phyloP scores from a whole-genome alignment of 495 filamentous ascomycete genomes.

The Bacidia gigantensis region DNA sequence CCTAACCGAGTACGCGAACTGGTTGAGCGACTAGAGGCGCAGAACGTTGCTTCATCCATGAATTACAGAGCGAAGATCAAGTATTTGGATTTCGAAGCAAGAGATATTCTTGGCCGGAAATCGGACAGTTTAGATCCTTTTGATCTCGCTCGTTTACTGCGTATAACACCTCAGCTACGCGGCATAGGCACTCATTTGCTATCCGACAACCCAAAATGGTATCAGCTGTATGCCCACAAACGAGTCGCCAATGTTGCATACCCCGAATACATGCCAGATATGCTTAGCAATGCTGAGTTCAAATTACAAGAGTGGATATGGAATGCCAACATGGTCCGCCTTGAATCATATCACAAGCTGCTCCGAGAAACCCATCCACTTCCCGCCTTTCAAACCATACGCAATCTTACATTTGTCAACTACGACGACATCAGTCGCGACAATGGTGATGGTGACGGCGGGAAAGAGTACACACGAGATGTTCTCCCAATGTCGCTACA shows the following conservation, averaged over 20 bases:
- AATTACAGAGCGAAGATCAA: constrained; percentile 57
- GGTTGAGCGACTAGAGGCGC: constrained; percentile 32
- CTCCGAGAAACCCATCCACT: constrained; percentile 42
- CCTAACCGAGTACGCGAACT: constrained; percentile 36
- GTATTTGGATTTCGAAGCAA: constrained; percentile 53
- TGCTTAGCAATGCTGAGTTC: constrained; percentile 33
- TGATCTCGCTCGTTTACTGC: constrained; percentile 29
- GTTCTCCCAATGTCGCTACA: constrained; percentile 42
- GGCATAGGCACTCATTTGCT: constrained; percentile 12
- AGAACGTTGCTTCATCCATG: constrained; percentile 27
- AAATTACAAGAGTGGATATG: constrained; percentile 60
- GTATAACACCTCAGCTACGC: constrained; percentile 30
- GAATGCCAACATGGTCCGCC: constrained; percentile 45
- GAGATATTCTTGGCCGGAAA: constrained; percentile 29
- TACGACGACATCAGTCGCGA: constrained; percentile 20
- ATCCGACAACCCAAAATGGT: constrained; percentile 5
- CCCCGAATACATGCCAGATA: constrained; percentile 42
- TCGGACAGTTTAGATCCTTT: constrained; percentile 34
- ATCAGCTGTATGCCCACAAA: not conserved
- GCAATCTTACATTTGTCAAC: constrained; percentile 50
- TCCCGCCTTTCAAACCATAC: constrained; percentile 44
- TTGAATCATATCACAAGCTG: constrained; percentile 24
- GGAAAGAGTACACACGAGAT: constrained; percentile 24
- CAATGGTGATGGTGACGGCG: constrained; percentile 27
- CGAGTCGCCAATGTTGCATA: constrained; percentile 45